These are phyloP conservation scores for Linnemannia elongata DNA, from an alignment of 192 early-diverging fungal species.

Conservation along the genomic window DNA sequence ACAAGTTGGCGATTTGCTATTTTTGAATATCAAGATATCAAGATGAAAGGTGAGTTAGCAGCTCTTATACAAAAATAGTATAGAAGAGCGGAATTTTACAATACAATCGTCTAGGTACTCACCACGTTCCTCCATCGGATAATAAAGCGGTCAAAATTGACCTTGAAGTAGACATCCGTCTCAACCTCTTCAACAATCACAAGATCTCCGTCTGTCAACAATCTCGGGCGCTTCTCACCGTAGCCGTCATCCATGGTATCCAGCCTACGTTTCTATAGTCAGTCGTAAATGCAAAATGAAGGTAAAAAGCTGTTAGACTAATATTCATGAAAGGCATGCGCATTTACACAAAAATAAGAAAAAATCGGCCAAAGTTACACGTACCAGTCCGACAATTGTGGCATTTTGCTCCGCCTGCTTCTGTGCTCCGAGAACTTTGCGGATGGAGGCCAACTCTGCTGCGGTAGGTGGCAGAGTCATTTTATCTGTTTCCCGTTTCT, in stretches of 20 bases:
- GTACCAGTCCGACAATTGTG: conserved; percentile 67
- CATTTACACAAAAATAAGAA: not conserved
- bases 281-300: too few relatives aligned
- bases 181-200: conserved; percentile 61
- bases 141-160: conserved; percentile 76
- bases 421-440: conserved; percentile 59
- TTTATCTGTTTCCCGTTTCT: conserved; percentile 69
- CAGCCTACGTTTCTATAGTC: conserved; percentile 46
- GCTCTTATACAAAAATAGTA: not conserved
- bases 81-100: not conserved
- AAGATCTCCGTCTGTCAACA: conserved; percentile 17
- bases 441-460: conserved; percentile 70
- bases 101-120: conserved; percentile 1
- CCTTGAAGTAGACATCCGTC: conserved; percentile 71
- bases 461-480: conserved; percentile 69
- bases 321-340: not conserved
- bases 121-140: conserved; percentile 75
- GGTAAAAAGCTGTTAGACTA: not conserved
- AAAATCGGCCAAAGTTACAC: not conserved
- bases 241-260: conserved; percentile 19
- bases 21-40: not conserved
- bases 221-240: conserved; percentile 28
- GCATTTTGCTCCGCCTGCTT: conserved; percentile 61
- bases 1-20: conserved; percentile 71
- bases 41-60: not conserved